Evolutionary conservation across 2,329 filamentous ascomycete genomes (phyloP), one percentile per base, ranked within the genome.

Genomic region (Colletotrichum camelliae): DNA sequence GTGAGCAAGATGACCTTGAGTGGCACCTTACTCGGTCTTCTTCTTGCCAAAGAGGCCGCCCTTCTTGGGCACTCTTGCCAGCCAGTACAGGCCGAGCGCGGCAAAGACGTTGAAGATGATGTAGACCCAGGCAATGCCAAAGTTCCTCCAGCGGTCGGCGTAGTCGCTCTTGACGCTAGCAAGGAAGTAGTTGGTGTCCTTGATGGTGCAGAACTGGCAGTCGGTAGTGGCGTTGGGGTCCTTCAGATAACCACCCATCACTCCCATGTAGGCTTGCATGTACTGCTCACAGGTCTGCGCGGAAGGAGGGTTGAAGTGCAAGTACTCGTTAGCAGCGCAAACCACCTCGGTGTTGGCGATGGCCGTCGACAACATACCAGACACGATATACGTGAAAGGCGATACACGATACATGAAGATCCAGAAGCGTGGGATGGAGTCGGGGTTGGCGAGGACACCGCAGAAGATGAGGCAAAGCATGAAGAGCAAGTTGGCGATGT

Each of bases 321-420:
- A 87, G 76, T 91, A 89, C 82, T 98, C 96, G 81, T 94, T 94
- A 7, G 82, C 78, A 1, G 94, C 91, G 83, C 96, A 98, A 0
- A 82, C 79, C 37, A 96, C 92, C 0, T 85, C 65, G 0, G 91
- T 91, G 79, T 94, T 93, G 55, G 94, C 94, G 7, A 98, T 86
- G 4, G 91, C 94, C 1, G 90, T 91, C 0, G 93, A 89, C 0
- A 96, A 83, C 86, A 98, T 92, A 27, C 93, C 94, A 12, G 90
- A 89, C 31, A 96, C 91, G 18, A 97, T 86, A 82, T 98, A 98
- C 0, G 94, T 96, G 79, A 98, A 94, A 0, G 96, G 95, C 0
- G 93, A 95, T 65, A 96, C 86, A 62, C 94, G 91, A 84, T 96
- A 96, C 93, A 96, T 94, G 87, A 95, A 95, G 79, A 93, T 92